Conservation (phyloP, 163 green algal species). For the Volvox carteri region DNA sequence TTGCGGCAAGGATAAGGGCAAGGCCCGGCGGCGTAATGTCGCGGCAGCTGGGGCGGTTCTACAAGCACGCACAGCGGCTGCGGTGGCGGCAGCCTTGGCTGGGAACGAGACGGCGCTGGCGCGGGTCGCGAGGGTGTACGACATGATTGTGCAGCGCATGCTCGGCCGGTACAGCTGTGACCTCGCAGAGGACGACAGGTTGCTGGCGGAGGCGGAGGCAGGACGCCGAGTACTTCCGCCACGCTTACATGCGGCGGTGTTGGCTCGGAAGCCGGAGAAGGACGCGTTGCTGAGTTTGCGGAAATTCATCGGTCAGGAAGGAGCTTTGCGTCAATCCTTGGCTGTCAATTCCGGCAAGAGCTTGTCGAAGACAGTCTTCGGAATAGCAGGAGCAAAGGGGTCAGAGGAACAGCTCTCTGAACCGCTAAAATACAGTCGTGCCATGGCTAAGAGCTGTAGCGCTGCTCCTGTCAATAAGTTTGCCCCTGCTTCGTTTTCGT, state of each 20-base stretch:
- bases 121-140: conserved; percentile 25
- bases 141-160: conserved; percentile 47
- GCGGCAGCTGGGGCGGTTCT: neutral
- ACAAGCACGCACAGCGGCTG: neutral
- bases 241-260: neutral
- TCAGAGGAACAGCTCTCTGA: too few species aligned
- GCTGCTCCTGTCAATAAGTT: neutral
- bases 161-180: conserved; percentile 58
- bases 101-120: neutral
- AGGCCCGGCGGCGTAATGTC: too few species aligned
- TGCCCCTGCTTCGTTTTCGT: neutral
- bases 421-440: too few species aligned
- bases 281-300: conserved; percentile 19
- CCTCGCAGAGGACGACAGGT: conserved; percentile 58
- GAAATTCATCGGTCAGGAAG: neutral
- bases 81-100: neutral
- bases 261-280: conserved; percentile 50
- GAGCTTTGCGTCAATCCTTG: neutral
- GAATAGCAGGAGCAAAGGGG: too few species aligned
- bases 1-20: neutral
- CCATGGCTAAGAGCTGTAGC: too few species aligned
- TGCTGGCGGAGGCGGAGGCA: neutral
- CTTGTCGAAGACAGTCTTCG: too few species aligned
- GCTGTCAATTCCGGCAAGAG: too few species aligned
- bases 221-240: neutral